phyloP scores from a whole-genome alignment of 1,284 basidiomycete genomes.

The Papiliotrema nemorosa region DNA sequence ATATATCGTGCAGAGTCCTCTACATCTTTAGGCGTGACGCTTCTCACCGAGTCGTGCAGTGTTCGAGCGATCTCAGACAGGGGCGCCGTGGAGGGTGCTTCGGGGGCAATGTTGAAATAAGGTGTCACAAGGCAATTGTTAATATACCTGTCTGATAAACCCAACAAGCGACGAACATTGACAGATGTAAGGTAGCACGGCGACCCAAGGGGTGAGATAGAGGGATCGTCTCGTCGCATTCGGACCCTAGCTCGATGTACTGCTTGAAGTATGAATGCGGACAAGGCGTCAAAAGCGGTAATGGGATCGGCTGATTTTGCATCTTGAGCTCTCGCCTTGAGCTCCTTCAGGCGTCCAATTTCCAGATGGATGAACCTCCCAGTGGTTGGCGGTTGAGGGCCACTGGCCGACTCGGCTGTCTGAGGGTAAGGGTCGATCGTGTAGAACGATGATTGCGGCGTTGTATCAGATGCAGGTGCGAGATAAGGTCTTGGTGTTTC shows the following conservation, averaged over 20 bases:
- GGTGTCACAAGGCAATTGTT: slow-evolving; percentile 26
- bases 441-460: neutral
- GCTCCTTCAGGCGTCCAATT: slow-evolving; percentile 42
- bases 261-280: slow-evolving; percentile 9
- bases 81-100: slow-evolving; percentile 18
- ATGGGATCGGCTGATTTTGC: slow-evolving; percentile 1
- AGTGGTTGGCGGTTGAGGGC: neutral
- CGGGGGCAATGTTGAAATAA: slow-evolving; percentile 11
- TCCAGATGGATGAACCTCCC: slow-evolving; percentile 14
- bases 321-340: slow-evolving; percentile 41
- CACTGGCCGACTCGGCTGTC: too few species aligned
- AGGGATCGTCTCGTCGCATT: slow-evolving; percentile 3
- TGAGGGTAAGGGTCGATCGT: neutral
- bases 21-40: slow-evolving; percentile 8
- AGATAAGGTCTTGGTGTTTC: too few species aligned
- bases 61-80: slow-evolving; percentile 26
- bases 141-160: slow-evolving; percentile 23
- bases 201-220: slow-evolving; percentile 19
- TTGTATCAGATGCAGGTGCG: too few species aligned
- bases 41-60: slow-evolving; percentile 24
- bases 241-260: slow-evolving; percentile 12
- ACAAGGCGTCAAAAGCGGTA: slow-evolving; percentile 16
- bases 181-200: slow-evolving; percentile 30
- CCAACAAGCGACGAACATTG: slow-evolving; percentile 12
- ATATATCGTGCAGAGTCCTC: slow-evolving; percentile 29